Conservation (phyloP, 2,329 filamentous ascomycete species). For the Hymenoscyphus infarciens region DNA sequence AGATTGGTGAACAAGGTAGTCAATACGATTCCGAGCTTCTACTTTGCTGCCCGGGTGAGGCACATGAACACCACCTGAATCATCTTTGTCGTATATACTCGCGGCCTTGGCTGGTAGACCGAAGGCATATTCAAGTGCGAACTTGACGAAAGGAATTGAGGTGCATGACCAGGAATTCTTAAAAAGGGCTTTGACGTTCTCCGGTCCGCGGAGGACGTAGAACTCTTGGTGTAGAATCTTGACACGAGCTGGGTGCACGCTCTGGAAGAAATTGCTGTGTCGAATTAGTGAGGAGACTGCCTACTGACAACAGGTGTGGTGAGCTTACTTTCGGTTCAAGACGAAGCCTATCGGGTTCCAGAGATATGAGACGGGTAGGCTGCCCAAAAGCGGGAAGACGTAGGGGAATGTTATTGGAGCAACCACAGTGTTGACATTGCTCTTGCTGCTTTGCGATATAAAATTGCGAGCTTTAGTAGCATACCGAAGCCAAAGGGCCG, state of each 20-base stretch:
- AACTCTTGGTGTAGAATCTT: not conserved
- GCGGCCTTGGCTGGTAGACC: not conserved
- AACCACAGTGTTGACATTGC: not conserved
- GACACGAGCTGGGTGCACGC: not conserved
- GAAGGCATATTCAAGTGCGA: constrained; percentile 1
- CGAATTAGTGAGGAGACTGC: not conserved
- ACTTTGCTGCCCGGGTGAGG: not conserved
- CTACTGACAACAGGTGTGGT: not conserved
- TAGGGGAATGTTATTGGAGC: not conserved
- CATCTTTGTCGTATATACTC: not conserved
- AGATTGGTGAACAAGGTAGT: not conserved
- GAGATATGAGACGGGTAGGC: not conserved
- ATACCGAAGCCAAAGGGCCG: not conserved
- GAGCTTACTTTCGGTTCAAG: not conserved
- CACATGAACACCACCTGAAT: not conserved
- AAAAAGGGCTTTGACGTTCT: not conserved
- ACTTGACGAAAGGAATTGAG: constrained; percentile 1
- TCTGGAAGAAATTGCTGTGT: constrained; percentile 4
- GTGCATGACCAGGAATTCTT: constrained; percentile 1
- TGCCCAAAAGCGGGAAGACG: not conserved
- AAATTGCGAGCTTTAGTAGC: not conserved
- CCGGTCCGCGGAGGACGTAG: not conserved
- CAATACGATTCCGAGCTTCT: not conserved
- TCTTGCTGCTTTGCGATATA: not conserved
- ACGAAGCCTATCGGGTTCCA: not conserved